Evolutionary conservation across 768 basidiomycete genomes (phyloP).

Genomic region (Mycena crocata): DNA sequence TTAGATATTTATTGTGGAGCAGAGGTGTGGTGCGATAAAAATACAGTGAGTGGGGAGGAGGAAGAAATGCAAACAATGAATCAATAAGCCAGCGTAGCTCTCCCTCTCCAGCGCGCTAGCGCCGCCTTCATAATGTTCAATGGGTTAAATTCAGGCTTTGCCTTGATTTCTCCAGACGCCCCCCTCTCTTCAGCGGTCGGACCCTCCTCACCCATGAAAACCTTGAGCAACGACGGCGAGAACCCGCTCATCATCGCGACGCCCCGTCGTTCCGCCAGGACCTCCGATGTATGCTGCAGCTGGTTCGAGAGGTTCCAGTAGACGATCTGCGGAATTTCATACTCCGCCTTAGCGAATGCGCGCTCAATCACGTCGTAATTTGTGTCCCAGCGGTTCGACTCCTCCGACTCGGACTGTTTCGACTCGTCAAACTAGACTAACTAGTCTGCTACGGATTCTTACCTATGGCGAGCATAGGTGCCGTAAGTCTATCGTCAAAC

Average conservation of each 20-base stretch:
- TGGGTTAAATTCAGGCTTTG: slow-evolving; percentile 52
- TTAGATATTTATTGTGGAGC: slow-evolving; percentile 10
- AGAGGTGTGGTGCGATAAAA: slow-evolving; percentile 21
- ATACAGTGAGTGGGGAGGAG: slow-evolving; percentile 13
- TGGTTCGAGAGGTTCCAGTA: slow-evolving; percentile 70
- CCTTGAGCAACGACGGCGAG: slow-evolving; percentile 77
- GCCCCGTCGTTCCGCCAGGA: slow-evolving; percentile 63
- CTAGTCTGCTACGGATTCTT: too few relatives aligned
- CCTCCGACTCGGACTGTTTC: too few relatives aligned
- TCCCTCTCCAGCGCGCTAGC: slow-evolving; percentile 54
- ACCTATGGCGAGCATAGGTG: too few relatives aligned
- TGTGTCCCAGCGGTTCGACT: slow-evolving; percentile 61
- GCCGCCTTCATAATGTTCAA: slow-evolving; percentile 60
- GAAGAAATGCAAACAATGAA: slow-evolving; percentile 57
- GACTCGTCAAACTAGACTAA: too few relatives aligned
- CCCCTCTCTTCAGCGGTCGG: slow-evolving; percentile 47
- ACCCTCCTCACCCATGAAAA: slow-evolving; percentile 70
- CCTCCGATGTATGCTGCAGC: slow-evolving; percentile 59
- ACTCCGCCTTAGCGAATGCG: slow-evolving; percentile 70
- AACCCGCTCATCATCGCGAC: slow-evolving; percentile 80
- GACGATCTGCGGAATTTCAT: slow-evolving; percentile 78
- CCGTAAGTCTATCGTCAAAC: slow-evolving; percentile 72
- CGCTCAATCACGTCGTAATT: slow-evolving; percentile 68
- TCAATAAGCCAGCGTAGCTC: slow-evolving; percentile 69
- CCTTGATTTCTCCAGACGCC: slow-evolving; percentile 34